Conservation (phyloP, 2,329 filamentous ascomycete genomes). For the Paramyrothecium sp. region DNA sequence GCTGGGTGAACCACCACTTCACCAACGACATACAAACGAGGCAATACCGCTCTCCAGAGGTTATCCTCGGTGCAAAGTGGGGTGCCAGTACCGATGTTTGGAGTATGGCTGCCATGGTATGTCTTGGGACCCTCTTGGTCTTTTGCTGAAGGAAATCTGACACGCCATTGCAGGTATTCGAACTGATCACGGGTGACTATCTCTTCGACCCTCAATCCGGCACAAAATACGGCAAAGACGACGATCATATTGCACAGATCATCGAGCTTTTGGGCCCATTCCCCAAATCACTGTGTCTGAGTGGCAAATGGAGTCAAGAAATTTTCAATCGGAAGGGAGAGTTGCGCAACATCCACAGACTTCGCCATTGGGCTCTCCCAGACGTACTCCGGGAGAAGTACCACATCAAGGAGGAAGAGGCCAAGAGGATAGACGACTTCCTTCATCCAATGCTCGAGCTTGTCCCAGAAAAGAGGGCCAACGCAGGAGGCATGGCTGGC, state of each 20-base stretch:
- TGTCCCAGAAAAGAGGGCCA: slow-evolving; percentile 82
- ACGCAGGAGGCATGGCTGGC: slow-evolving; percentile 91
- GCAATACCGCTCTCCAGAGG: slow-evolving; percentile 95
- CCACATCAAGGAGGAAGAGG: slow-evolving; percentile 84
- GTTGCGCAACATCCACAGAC: slow-evolving; percentile 91
- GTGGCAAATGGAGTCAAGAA: slow-evolving; percentile 96
- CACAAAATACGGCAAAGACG: slow-evolving; percentile 98
- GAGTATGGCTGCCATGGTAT: slow-evolving; percentile 99
- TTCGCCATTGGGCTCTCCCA: slow-evolving; percentile 92
- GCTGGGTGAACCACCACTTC: slow-evolving; percentile 98
- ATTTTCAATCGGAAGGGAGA: slow-evolving; percentile 99
- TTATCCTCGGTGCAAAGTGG: slow-evolving; percentile 96
- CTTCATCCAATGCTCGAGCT: slow-evolving; percentile 89
- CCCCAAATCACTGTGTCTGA: slow-evolving; percentile 85
- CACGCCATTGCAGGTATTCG: slow-evolving; percentile 68
- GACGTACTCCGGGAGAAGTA: slow-evolving; percentile 97
- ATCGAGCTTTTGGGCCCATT: slow-evolving; percentile 95
- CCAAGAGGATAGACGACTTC: slow-evolving; percentile 76
- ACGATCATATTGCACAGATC: slow-evolving; percentile 98
- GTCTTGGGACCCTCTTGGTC: slow-evolving; percentile 21
- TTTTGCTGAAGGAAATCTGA: neutral
- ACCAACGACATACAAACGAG: slow-evolving; percentile 98
- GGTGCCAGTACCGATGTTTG: slow-evolving; percentile 98
- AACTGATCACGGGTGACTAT: slow-evolving; percentile 97
- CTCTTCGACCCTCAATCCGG: slow-evolving; percentile 97